Evolutionary conservation across 345 rosid species (phyloP).

Genomic region (Eucalyptus erythrocorys): DNA sequence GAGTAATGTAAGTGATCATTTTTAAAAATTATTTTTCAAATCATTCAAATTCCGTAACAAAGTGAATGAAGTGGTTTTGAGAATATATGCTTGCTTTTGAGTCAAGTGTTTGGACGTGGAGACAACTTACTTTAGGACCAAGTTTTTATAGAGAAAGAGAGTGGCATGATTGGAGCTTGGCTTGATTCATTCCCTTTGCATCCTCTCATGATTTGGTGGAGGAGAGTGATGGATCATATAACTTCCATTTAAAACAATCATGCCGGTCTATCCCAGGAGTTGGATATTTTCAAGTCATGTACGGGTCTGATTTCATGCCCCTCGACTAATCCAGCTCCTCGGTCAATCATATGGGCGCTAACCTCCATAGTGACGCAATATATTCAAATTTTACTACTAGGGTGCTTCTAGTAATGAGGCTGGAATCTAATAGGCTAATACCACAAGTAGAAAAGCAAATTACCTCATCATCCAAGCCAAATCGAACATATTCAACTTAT

Average conservation of each 20-base stretch:
- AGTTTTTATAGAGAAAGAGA: not conserved
- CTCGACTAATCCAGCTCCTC: not conserved
- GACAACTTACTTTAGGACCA: not conserved
- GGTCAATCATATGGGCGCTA: not conserved
- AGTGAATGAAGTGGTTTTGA: not conserved
- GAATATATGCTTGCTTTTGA: not conserved
- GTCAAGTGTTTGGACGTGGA: not conserved
- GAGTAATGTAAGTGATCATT: fast-evolving
- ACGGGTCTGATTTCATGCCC: not conserved
- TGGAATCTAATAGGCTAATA: not conserved
- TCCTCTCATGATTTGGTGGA: not conserved
- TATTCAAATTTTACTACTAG: not conserved
- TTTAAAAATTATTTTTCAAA: fast-evolving
- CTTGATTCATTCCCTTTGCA: not conserved
- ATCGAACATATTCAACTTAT: not conserved
- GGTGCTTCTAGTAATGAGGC: not conserved
- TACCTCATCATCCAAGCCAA: not conserved
- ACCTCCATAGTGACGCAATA: not conserved
- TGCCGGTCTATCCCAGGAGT: not conserved
- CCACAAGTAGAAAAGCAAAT: not conserved
- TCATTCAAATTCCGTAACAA: too few species aligned
- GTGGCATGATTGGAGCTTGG: not conserved
- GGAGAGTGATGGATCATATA: not conserved
- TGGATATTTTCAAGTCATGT: not conserved
- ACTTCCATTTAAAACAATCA: not conserved